Evolutionary conservation across 345 rosid species (phyloP), one percentile per base, ranked within the genome.

Genomic region (Sonneratia alba): DNA sequence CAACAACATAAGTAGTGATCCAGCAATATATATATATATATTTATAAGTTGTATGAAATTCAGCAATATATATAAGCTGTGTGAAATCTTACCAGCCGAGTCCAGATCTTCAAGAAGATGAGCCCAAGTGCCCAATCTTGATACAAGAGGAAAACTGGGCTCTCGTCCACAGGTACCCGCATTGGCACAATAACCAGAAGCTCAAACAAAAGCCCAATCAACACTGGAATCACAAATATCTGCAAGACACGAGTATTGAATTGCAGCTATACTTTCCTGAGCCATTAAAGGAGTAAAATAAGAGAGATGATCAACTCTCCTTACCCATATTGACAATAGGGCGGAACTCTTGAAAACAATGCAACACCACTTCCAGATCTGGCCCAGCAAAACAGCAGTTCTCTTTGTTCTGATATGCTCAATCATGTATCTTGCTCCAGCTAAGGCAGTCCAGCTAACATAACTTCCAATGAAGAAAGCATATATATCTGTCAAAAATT

Each of bases 41-140:
- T 27, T 27, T 27, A 27, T 27, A 27, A 27, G 32, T 27, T 27
- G 32, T 27, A 27, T 27, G 32, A 27, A 27, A 27, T 27, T 27
- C 32, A 27, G 32, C 32, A 45, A 45, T 7, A 10, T 22, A 67
- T n/a, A 48, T 9, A 34, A 62, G 37, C 9, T 27, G 32, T 21
- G 12, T 19, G 27, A 9, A 22, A 47, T 80, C 85, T 87, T 72
- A 91, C 99, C 83, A 96, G 85, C 79, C 97, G 85, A 47, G 99
- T 96, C 98, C 99, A 96, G 72, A 96, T 96, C 90, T 96, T 96
- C 66, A 96, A 90, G 76, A 96, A 91, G 77, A 96, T 91, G 47
- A 96, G 93, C 47, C 98, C 99, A 71, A 96, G 82, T 32, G 99
- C 98, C 99, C 99, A 96, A 74, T 96, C 98, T 79, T 96, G 99